phyloP scores from a whole-genome alignment of 139 green algal species.

The Haematococcus sp. region DNA sequence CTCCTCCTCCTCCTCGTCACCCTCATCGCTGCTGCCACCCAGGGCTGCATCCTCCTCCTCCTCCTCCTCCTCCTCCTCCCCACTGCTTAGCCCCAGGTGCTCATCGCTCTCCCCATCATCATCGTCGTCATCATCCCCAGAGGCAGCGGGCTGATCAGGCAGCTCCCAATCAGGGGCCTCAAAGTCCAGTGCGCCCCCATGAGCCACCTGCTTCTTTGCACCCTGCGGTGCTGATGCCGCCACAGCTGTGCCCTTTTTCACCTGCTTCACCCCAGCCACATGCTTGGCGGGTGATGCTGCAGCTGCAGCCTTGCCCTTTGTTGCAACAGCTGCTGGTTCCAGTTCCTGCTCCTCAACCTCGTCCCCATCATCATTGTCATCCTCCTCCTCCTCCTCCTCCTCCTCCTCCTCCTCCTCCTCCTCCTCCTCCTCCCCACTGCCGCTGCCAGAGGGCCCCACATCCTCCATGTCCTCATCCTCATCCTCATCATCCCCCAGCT shows the following conservation, averaged over 20 bases:
- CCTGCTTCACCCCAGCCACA: background rate
- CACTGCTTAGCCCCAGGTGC: too few relatives aligned
- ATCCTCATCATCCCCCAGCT: background rate
- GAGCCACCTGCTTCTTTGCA: too few relatives aligned
- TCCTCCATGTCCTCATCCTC: background rate
- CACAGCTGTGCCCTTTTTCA: too few relatives aligned
- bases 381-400: slow-evolving; percentile 3
- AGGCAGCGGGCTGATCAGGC: background rate
- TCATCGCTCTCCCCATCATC: too few relatives aligned
- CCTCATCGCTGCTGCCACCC: background rate
- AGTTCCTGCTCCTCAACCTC: background rate
- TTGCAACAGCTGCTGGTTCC: too few relatives aligned
- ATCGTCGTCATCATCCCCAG: slow-evolving; percentile 2
- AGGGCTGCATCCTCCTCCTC: too few relatives aligned
- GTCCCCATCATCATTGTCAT: background rate
- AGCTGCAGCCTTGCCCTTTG: background rate
- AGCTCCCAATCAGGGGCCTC: too few relatives aligned
- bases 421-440: background rate
- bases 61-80: background rate
- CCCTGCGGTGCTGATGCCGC: too few relatives aligned
- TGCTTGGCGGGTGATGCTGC: too few relatives aligned
- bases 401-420: background rate
- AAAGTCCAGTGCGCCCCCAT: too few relatives aligned
- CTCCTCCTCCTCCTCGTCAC: background rate
- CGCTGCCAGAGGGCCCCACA: background rate